Base-by-base conservation (phyloP, 1,284 basidiomycete species). In the Schizophyllum commune region DNA sequence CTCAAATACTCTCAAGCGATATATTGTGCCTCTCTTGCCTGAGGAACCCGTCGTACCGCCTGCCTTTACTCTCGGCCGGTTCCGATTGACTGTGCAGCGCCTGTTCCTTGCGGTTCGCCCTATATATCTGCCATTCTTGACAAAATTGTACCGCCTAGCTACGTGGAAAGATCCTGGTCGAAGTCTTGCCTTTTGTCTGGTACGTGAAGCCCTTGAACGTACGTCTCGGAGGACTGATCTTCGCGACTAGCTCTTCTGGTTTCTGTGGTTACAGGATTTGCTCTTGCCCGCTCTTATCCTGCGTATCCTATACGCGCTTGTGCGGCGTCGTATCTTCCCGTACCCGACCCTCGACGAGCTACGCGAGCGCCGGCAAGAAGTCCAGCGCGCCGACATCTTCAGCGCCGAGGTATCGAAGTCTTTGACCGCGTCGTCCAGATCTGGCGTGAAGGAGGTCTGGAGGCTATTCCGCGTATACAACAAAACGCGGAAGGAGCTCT, bases 251-350 rank as follows among this genome's bases (percentile, higher is more conserved):
- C 63, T 76, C 2, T 89, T 80, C 64, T 89, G 87, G 87, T 68
- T 78, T 22, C 68, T 87, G 19, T 89, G 87, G 87, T 81, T 80
- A 67, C 67, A 80, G 59, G 77, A 86, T 65, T 67, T 85, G 17
- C 73, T 89, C 5, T 71, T 83, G 13, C 79, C 86, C 17, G 75
- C 78, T 4, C 67, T 85, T 39, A 64, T 84, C 58, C 68, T 81
- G 52, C 75, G 78, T 32, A 69, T 85, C 6, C 66, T 83, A 20
- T 81, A 78, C 64, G 67, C 77, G 32, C 76, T 88, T 54, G 34
- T 84, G 19, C 75, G 77, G 32, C 77, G 79, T 33, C 79, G 77
- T 62, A 60, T 86, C 53, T 73, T 81, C 13, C 76, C 81, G 2
- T 82, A 87, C 65, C 85, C 86, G 5, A 83, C 76, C 27, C 67